phyloP scores from a whole-genome alignment of 2,329 filamentous ascomycete species.

The Alternaria sp. region DNA sequence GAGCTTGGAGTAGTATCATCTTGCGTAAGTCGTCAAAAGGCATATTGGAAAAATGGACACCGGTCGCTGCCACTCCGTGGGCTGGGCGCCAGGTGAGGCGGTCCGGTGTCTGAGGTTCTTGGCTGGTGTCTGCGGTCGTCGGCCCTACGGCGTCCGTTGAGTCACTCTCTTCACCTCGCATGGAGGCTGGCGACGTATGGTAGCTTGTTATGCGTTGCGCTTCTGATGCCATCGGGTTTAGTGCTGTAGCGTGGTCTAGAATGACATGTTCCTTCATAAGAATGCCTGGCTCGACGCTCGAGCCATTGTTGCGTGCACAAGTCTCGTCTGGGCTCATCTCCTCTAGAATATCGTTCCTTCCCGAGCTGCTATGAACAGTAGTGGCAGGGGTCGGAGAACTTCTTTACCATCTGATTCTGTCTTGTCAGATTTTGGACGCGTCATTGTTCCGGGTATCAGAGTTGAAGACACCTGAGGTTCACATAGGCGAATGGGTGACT shows the following conservation, averaged over 20 bases:
- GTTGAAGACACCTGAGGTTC: neutral
- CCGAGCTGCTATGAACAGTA: no score
- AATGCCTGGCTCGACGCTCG: neutral
- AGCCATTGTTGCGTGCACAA: rapidly evolving
- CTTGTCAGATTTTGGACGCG: neutral
- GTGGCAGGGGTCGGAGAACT: no score
- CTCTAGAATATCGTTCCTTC: rapidly evolving
- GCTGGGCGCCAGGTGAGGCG: neutral
- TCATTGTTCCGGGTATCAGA: neutral
- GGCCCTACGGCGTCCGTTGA: no score
- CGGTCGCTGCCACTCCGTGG: neutral
- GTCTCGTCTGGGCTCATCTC: rapidly evolving
- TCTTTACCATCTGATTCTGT: neutral
- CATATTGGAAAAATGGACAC: neutral
- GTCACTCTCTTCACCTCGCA: rapidly evolving
- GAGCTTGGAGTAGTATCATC: neutral
- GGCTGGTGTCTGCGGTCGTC: rapidly evolving
- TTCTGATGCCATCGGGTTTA: rapidly evolving
- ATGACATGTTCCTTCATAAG: neutral
- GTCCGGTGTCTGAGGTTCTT: neutral
- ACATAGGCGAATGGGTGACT: no score
- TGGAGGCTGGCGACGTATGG: neutral
- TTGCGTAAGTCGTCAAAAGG: neutral
- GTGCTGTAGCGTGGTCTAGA: neutral
- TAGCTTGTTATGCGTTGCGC: no score